These are phyloP conservation scores for Daedaleopsis nitida DNA, from an alignment of 768 basidiomycete genomes.

Conservation along the genomic window DNA sequence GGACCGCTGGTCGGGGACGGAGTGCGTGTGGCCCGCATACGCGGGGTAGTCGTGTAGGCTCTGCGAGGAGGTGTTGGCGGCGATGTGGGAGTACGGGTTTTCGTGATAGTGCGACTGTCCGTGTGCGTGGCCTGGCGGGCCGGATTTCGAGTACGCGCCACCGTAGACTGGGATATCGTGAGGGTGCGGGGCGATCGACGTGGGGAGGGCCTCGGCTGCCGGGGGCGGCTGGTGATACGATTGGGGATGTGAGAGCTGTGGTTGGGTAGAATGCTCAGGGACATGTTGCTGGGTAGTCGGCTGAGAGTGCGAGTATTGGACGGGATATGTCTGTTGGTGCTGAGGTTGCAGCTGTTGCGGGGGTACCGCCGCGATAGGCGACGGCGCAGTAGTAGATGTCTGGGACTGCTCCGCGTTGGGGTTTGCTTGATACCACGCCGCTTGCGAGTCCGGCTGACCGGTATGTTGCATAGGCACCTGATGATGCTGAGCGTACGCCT, in stretches of 20 bases:
- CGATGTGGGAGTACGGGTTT: not conserved
- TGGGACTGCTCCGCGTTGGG: not conserved
- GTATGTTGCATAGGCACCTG: conserved; percentile 1
- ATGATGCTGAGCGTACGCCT: not conserved
- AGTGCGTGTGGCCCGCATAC: conserved; percentile 4
- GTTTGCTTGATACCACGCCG: not conserved
- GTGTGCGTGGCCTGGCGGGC: not conserved
- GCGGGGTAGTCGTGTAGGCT: not conserved
- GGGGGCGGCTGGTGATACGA: not conserved
- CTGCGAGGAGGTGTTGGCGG: conserved; percentile 6
- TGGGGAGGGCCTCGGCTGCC: not conserved
- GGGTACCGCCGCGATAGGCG: not conserved
- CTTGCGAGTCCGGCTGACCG: conserved; percentile 5
- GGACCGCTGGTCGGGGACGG: conserved; percentile 4
- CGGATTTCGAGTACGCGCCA: not conserved
- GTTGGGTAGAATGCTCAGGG: not conserved
- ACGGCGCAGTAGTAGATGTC: not conserved
- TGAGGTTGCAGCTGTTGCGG: not conserved
- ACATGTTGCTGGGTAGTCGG: not conserved
- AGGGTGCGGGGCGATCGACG: not conserved
- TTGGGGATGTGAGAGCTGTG: not conserved
- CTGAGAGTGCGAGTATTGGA: not conserved
- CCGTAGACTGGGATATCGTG: conserved; percentile 5
- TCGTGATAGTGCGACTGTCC: not conserved
- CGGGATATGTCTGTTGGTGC: not conserved